These are phyloP conservation scores for Pseudoperonospora humuli DNA, from an alignment of 352 stramenopile species.

Conservation along the genomic window DNA sequence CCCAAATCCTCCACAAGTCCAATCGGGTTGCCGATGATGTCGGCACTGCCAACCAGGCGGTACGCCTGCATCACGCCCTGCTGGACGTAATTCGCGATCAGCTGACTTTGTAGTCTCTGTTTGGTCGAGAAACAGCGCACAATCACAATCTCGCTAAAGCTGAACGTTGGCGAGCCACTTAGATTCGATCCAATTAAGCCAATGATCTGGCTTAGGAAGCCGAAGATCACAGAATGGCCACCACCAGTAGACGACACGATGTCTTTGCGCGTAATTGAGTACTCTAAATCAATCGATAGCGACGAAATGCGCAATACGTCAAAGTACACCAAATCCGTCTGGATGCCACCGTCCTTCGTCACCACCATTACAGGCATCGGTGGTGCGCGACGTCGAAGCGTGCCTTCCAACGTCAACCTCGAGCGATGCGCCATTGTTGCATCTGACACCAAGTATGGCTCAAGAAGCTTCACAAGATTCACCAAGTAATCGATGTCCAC, in stretches of 20 bases:
- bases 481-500: constrained; percentile 83
- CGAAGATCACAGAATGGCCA: constrained; percentile 71
- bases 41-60: constrained; percentile 69
- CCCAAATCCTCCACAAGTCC: constrained; percentile 82
- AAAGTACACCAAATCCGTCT: constrained; percentile 77
- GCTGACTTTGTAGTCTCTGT: constrained; percentile 61
- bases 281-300: constrained; percentile 69
- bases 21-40: constrained; percentile 84
- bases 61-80: constrained; percentile 81
- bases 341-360: constrained; percentile 58
- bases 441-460: constrained; percentile 71
- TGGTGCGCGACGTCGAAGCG: constrained; percentile 50
- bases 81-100: constrained; percentile 78
- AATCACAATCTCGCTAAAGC: constrained; percentile 82
- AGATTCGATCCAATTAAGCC: constrained; percentile 79
- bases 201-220: constrained; percentile 72
- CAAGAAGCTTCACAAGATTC: constrained; percentile 71
- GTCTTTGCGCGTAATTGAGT: constrained; percentile 79
- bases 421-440: constrained; percentile 50
- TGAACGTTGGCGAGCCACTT: constrained; percentile 74
- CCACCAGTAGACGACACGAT: constrained; percentile 56
- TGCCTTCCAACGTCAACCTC: constrained; percentile 47
- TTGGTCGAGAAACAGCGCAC: constrained; percentile 80
- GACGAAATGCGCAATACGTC: constrained; percentile 69
- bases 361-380: constrained; percentile 47